Conservation (phyloP, 140 eudicot species). For the Bidens hawaiensis region DNA sequence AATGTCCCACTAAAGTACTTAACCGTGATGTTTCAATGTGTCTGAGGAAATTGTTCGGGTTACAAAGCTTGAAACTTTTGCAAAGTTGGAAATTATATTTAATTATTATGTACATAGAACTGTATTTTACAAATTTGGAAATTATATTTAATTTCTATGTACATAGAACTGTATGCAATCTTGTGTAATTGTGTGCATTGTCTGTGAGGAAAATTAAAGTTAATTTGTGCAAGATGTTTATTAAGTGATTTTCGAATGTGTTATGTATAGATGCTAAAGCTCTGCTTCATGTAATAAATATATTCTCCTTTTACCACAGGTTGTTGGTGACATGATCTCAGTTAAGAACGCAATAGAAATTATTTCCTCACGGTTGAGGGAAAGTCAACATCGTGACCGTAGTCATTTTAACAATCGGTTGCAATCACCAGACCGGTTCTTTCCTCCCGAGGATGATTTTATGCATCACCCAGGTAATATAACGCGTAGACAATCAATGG, state of each 20-base stretch:
- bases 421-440: slow-evolving; percentile 67
- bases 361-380: slow-evolving; percentile 86
- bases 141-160: neutral
- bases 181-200: neutral
- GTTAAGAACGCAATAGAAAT: slow-evolving; percentile 82
- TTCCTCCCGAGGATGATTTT: slow-evolving; percentile 77
- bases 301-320: slow-evolving; percentile 38
- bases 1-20: too few species aligned
- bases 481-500: slow-evolving; percentile 46
- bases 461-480: slow-evolving; percentile 49
- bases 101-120: neutral
- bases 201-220: neutral
- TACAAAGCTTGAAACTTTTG: too few species aligned
- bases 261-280: neutral
- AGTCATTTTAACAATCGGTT: slow-evolving; percentile 57
- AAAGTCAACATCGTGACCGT: slow-evolving; percentile 96
- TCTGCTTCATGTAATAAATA: neutral
- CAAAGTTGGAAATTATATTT: too few species aligned
- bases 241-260: neutral
- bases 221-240: neutral
- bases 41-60: too few species aligned
- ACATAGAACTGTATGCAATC: too few species aligned
- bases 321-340: slow-evolving; percentile 77
- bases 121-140: neutral
- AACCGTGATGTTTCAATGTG: too few species aligned